phyloP scores from a whole-genome alignment of 257 asterid species.

The Verbena officinalis region DNA sequence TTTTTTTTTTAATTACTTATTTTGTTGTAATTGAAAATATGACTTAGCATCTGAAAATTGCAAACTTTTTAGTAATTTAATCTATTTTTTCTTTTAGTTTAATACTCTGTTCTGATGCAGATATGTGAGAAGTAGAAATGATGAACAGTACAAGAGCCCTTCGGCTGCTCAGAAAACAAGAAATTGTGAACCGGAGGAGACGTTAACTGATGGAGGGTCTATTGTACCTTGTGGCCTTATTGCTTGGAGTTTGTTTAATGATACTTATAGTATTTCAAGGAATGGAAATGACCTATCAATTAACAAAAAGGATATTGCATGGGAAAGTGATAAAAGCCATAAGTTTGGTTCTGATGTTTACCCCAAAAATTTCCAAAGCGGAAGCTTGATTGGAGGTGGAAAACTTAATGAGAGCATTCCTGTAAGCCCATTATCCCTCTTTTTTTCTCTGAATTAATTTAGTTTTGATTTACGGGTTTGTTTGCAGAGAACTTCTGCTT shows the following conservation, averaged over 20 bases:
- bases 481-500: background rate
- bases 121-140: constrained; percentile 84
- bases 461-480: background rate
- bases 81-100: background rate
- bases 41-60: background rate
- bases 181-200: constrained; percentile 69
- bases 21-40: background rate
- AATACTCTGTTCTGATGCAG: constrained; percentile 41
- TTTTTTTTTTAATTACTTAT: too few species aligned
- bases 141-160: constrained; percentile 60
- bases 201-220: constrained; percentile 27
- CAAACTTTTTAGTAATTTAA: background rate
- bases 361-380: constrained; percentile 75
- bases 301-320: constrained; percentile 71
- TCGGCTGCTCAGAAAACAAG: constrained; percentile 22
- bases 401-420: constrained; percentile 60
- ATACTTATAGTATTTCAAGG: constrained; percentile 60
- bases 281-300: constrained; percentile 44
- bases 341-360: constrained; percentile 71
- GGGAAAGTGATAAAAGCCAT: constrained; percentile 67
- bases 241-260: constrained; percentile 97
- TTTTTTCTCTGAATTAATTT: background rate
- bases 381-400: constrained; percentile 71
- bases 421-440: constrained; percentile 52
- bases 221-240: constrained; percentile 93